Percentiles rank a stretch among this genome's conserved stretches.
Evolutionary conservation across 495 filamentous ascomycete genomes (phyloP).

Genomic region (Aspergillus mulundensis): DNA sequence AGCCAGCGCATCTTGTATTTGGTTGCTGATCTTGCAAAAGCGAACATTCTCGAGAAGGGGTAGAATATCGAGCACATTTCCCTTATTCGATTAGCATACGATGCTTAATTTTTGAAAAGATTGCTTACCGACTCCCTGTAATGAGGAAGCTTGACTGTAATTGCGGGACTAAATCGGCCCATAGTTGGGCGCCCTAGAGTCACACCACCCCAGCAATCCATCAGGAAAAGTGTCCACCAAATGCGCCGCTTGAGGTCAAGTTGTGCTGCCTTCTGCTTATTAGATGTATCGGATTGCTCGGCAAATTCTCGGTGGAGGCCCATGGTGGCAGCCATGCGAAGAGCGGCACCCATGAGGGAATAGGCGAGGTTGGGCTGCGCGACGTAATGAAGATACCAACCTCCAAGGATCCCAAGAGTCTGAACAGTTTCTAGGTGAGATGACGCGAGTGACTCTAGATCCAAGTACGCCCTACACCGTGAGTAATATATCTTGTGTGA

Average conservation of each 20-base stretch:
- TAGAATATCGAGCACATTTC: slow-evolving; percentile 54
- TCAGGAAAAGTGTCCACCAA: slow-evolving; percentile 78
- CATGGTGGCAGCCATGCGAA: slow-evolving; percentile 45
- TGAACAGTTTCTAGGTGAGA: slow-evolving; percentile 66
- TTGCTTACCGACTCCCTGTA: slow-evolving; percentile 49
- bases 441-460: slow-evolving; percentile 55
- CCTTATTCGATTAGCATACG: slow-evolving; percentile 36
- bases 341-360: slow-evolving; percentile 37
- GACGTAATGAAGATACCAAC: slow-evolving; percentile 77
- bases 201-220: slow-evolving; percentile 75
- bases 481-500: slow-evolving; percentile 71
- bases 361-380: slow-evolving; percentile 72
- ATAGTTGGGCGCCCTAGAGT: slow-evolving; percentile 75
- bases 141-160: slow-evolving; percentile 67
- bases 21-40: slow-evolving; percentile 74
- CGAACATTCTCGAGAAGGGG: slow-evolving; percentile 73
- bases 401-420: slow-evolving; percentile 65
- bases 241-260: slow-evolving; percentile 63
- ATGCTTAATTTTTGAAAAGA: no score
- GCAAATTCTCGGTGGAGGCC: slow-evolving; percentile 70
- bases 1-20: slow-evolving; percentile 72
- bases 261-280: slow-evolving; percentile 28
- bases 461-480: slow-evolving; percentile 63
- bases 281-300: slow-evolving; percentile 35
- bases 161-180: slow-evolving; percentile 67